Evolutionary conservation across 2,329 filamentous ascomycete genomes (phyloP).

Genomic region (Epichloe hybrida): DNA sequence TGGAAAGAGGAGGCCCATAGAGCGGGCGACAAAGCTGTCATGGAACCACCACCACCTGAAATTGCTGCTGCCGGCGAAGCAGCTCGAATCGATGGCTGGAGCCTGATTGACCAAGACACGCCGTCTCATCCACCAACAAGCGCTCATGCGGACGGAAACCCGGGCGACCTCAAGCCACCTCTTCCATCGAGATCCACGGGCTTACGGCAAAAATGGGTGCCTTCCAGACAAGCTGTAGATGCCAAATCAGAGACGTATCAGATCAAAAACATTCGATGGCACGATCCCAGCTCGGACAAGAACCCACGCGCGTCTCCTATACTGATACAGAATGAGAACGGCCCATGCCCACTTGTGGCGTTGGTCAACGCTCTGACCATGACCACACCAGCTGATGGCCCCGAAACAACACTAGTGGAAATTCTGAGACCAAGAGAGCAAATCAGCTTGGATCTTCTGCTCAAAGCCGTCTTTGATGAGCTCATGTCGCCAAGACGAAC

Average conservation of each 20-base stretch:
- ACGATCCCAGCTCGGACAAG: slow-evolving; percentile 46
- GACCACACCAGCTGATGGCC: slow-evolving; percentile 53
- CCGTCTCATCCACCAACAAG: slow-evolving; percentile 9
- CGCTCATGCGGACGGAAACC: slow-evolving; percentile 4
- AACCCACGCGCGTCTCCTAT: slow-evolving; percentile 70
- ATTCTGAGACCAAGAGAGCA: slow-evolving; percentile 70
- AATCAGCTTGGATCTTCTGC: slow-evolving; percentile 69
- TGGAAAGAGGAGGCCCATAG: slow-evolving; percentile 25
- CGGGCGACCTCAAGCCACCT: slow-evolving; percentile 16
- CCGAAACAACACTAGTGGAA: slow-evolving; percentile 60
- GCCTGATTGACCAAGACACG: slow-evolving; percentile 33
- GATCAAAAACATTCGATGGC: slow-evolving; percentile 84
- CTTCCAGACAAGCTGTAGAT: slow-evolving; percentile 29
- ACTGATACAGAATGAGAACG: slow-evolving; percentile 84
- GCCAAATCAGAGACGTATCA: slow-evolving; percentile 66
- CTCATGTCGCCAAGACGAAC: slow-evolving; percentile 66
- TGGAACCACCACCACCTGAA: slow-evolving; percentile 9
- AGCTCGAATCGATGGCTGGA: slow-evolving; percentile 32
- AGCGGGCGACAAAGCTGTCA: slow-evolving; percentile 14
- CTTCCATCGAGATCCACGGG: slow-evolving; percentile 24
- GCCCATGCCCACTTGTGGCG: slow-evolving; percentile 83
- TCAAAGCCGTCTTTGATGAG: slow-evolving; percentile 87
- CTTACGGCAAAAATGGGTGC: slow-evolving; percentile 20
- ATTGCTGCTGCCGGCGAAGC: slow-evolving; percentile 7
- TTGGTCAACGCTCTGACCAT: slow-evolving; percentile 85